Percentiles rank a stretch among this genome's conserved stretches.
phyloP scores from a whole-genome alignment of 2,329 filamentous ascomycete species.

The Plenodomus lindquistii region DNA sequence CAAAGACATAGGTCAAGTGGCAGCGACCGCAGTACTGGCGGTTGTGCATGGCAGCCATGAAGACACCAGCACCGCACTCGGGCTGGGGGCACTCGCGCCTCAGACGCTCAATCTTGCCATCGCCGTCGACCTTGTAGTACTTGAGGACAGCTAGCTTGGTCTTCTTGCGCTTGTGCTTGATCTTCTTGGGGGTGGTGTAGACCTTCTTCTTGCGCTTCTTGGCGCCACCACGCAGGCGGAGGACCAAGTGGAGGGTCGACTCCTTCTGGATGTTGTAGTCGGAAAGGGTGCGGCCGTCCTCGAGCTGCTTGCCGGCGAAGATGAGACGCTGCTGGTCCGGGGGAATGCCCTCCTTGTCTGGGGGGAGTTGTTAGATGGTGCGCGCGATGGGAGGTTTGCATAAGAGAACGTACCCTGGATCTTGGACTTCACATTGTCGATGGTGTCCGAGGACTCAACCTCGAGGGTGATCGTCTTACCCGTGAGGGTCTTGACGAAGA shows the following conservation, averaged over 20 bases:
- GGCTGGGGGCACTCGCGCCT: slow-evolving; percentile 88
- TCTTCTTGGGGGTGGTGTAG: slow-evolving; percentile 99
- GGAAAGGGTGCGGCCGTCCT: slow-evolving; percentile 97
- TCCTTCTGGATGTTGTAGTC: slow-evolving; percentile 99
- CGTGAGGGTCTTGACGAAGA: slow-evolving; percentile 74
- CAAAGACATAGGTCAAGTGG: slow-evolving; percentile 73
- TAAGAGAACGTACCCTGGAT: slow-evolving; percentile 62
- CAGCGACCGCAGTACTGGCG: slow-evolving; percentile 90
- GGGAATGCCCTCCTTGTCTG: slow-evolving; percentile 99
- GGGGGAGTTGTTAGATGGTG: slow-evolving; percentile 46
- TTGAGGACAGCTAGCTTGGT: slow-evolving; percentile 99
- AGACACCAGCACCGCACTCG: slow-evolving; percentile 98
- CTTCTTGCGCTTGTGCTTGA: slow-evolving; percentile 99
- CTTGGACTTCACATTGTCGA: slow-evolving; percentile 99
- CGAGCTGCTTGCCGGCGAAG: slow-evolving; percentile 99
- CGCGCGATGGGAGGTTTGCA: neutral
- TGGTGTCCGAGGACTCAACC: slow-evolving; percentile 99
- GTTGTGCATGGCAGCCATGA: slow-evolving; percentile 99
- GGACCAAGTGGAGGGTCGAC: slow-evolving; percentile 95
- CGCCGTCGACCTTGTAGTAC: slow-evolving; percentile 99
- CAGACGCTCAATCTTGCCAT: slow-evolving; percentile 99
- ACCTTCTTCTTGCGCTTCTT: slow-evolving; percentile 99
- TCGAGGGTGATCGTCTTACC: slow-evolving; percentile 99
- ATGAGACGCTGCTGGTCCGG: slow-evolving; percentile 99
- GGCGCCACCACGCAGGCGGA: slow-evolving; percentile 95